Evolutionary conservation across 768 basidiomycete genomes (phyloP), one percentile per base, ranked within the genome.

Genomic region (Termitomyces sp.): DNA sequence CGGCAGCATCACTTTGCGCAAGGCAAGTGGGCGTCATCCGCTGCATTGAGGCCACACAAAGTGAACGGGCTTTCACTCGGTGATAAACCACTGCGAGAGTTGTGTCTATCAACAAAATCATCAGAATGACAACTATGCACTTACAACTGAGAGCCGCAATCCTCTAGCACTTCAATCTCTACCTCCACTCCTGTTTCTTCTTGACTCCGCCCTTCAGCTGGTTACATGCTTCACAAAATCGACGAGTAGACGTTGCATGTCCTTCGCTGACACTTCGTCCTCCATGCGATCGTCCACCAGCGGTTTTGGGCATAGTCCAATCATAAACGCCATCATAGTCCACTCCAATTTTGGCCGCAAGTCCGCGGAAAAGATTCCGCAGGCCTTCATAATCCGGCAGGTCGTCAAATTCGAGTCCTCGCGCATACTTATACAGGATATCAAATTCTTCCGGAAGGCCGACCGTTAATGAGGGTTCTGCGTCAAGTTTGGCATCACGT

Each of bases 371-470:
- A 47, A 93, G 80, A 47, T 81, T 82, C 45, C 92, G 80, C 24
- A 94, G 76, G 30, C 92, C 92, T 46, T 86, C 87, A 66, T 95
- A 95, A 72, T 95, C 93, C 11, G 93, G 93, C 42, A 91, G 78
- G 75, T 95, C 93, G 66, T 91, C 91, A 65, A 94, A 95, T 62
- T 88, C 88, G 37, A 95, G 83, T 2, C 85, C 85, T 47, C 93
- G 83, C 22, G 88, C 85, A 73, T 95, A 95, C 47, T 82, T 80
- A 71, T 88, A 89, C 64, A 93, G 80, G 55, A 91, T 82, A 62
- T 88, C 88, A 59, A 93, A 91, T 72, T 94, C 91, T 50, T 85
- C 79, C 15, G 90, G 91, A 57, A 93, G 83, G 5, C 88, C 86
- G 55, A 85, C 81, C 9, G 89, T 91, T 55, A 93, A 80, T 4